Percentiles rank a stretch among this genome's conserved stretches.
These are phyloP conservation scores for Linderina pennispora DNA, from an alignment of 192 early-diverging fungal genomes.

Conservation along the genomic window DNA sequence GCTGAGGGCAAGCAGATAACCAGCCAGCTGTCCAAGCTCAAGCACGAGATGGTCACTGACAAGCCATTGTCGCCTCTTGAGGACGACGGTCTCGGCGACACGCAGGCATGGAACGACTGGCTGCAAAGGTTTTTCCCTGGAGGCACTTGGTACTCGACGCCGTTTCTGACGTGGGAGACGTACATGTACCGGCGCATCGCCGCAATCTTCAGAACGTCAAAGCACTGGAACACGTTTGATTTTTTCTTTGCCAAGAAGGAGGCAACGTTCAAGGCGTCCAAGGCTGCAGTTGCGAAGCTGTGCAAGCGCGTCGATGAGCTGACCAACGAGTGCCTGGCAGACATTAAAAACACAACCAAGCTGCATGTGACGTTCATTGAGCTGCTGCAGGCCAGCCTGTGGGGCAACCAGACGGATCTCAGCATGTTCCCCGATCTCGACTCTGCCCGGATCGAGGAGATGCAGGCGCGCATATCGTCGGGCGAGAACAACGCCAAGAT, in stretches of 20 bases:
- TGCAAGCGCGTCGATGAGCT: slow-evolving; percentile 51
- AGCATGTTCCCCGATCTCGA: slow-evolving; percentile 69
- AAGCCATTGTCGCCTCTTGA: slow-evolving; percentile 48
- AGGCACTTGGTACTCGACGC: slow-evolving; percentile 64
- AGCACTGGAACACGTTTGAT: slow-evolving; percentile 65
- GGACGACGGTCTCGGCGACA: slow-evolving; percentile 49
- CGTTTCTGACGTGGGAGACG: slow-evolving; percentile 83
- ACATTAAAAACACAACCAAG: slow-evolving; percentile 6
- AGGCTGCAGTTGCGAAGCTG: slow-evolving; percentile 58
- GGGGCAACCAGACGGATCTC: slow-evolving; percentile 89
- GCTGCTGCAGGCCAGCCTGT: slow-evolving; percentile 68
- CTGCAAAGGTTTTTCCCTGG: slow-evolving; percentile 48
- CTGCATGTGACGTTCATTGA: slow-evolving; percentile 56
- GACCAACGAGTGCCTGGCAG: slow-evolving; percentile 11
- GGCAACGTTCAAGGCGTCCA: slow-evolving; percentile 61
- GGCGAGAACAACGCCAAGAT: slow-evolving; percentile 51
- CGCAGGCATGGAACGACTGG: slow-evolving; percentile 59
- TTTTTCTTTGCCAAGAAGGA: slow-evolving; percentile 66
- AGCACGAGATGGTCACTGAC: slow-evolving; percentile 68
- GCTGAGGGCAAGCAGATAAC: slow-evolving; percentile 67
- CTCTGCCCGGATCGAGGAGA: slow-evolving; percentile 59
- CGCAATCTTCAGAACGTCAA: slow-evolving; percentile 49
- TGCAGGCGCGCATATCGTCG: slow-evolving; percentile 53
- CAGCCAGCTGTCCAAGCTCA: slow-evolving; percentile 55
- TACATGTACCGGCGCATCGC: slow-evolving; percentile 74